Conservation (phyloP, 2,329 filamentous ascomycete genomes). For the Fusarium miscanthi region DNA sequence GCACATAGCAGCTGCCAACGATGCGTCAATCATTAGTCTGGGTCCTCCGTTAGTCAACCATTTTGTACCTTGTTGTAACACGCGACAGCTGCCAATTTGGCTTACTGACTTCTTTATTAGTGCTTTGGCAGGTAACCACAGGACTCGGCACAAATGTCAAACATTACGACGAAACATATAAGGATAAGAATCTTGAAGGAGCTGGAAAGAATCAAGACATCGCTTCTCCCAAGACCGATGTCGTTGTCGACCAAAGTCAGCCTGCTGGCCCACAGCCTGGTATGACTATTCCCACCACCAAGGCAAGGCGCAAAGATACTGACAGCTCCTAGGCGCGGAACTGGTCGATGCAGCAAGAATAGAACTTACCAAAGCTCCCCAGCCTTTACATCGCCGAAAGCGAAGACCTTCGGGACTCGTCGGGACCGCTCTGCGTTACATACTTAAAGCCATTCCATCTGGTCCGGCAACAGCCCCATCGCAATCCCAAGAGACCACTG, state of each 20-base stretch:
- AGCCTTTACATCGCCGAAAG: constrained; percentile 56
- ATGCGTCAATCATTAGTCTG: constrained; percentile 57
- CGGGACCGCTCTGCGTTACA: constrained; percentile 56
- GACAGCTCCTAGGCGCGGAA: constrained; percentile 58
- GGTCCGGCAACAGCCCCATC: constrained; percentile 61
- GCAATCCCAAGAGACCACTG: constrained; percentile 48
- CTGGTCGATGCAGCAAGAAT: constrained; percentile 63
- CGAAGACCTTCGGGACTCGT: constrained; percentile 59
- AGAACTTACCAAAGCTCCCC: constrained; percentile 62
- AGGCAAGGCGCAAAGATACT: constrained; percentile 13
- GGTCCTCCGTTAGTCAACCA: constrained; percentile 53
- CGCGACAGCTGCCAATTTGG: constrained; percentile 34
- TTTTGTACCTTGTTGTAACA: constrained; percentile 20
- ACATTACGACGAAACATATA: constrained; percentile 49
- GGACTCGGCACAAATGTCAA: constrained; percentile 55
- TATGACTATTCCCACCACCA: constrained; percentile 40
- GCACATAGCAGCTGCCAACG: constrained; percentile 51
- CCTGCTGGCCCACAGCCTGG: constrained; percentile 51
- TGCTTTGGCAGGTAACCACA: constrained; percentile 59
- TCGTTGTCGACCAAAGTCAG: constrained; percentile 45
- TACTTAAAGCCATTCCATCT: constrained; percentile 62
- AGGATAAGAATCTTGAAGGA: constrained; percentile 45
- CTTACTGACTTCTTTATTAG: constrained; percentile 49
- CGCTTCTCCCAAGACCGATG: constrained; percentile 47
- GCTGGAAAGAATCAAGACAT: constrained; percentile 49